Evolutionary conservation across 208 protist species (phyloP).

Genomic region (Perkinsela sp.): DNA sequence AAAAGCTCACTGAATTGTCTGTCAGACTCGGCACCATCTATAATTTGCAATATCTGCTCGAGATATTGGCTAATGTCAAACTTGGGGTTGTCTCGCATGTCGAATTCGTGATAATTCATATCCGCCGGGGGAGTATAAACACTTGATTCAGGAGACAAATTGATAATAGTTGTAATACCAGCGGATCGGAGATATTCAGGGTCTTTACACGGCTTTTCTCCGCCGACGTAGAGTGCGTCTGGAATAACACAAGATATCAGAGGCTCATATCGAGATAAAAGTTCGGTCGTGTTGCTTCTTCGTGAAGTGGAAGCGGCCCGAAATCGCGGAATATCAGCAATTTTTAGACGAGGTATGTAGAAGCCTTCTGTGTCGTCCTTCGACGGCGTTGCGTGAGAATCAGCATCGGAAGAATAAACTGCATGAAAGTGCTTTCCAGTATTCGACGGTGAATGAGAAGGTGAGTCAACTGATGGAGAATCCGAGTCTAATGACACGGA

Average conservation of each 20-base stretch:
- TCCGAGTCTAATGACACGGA: too few species aligned
- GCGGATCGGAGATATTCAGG: not conserved
- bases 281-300: too few species aligned
- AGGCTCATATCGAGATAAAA: not conserved
- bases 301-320: too few species aligned
- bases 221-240: not conserved
- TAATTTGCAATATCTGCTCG: not conserved
- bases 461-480: too few species aligned
- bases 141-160: not conserved
- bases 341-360: too few species aligned
- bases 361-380: too few species aligned
- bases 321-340: too few species aligned
- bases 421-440: too few species aligned
- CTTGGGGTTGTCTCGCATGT: not conserved
- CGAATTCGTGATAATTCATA: not conserved
- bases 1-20: not conserved
- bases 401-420: too few species aligned
- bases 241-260: not conserved
- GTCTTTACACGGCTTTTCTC: not conserved
- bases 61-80: not conserved
- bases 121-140: not conserved
- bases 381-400: too few species aligned
- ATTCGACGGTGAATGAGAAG: too few species aligned
- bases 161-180: not conserved
- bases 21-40: not conserved